phyloP scores from a whole-genome alignment of 2,329 filamentous ascomycete genomes.

The Xylariaceae sp. region DNA sequence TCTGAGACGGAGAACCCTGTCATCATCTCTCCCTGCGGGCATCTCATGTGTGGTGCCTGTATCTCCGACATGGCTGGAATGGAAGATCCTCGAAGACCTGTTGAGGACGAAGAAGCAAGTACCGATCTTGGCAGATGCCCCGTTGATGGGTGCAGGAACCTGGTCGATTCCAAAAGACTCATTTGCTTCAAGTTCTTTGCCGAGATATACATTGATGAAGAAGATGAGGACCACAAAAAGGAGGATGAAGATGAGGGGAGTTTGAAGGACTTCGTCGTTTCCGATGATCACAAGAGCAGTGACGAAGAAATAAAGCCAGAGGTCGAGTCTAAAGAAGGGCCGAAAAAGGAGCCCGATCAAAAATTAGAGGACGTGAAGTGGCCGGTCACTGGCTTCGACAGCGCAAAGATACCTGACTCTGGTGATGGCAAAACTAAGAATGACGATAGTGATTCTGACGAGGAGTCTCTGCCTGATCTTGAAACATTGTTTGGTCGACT shows the following conservation, averaged over 20 bases:
- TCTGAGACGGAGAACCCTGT: slow-evolving; percentile 21
- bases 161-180: slow-evolving; percentile 19
- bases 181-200: slow-evolving; percentile 24
- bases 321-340: no score
- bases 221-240: slow-evolving; percentile 19
- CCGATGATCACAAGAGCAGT: slow-evolving; percentile 16
- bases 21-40: slow-evolving; percentile 29
- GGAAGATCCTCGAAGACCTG: slow-evolving; percentile 5
- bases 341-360: no score
- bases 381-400: no score
- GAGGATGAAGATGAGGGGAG: slow-evolving; percentile 21
- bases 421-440: no score
- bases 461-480: no score
- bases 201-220: slow-evolving; percentile 18
- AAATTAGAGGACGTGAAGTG: background rate
- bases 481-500: no score
- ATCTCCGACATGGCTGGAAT: slow-evolving; percentile 23
- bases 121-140: slow-evolving; percentile 11
- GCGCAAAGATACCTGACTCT: no score
- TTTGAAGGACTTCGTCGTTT: slow-evolving; percentile 22
- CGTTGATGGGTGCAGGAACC: slow-evolving; percentile 12
- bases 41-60: slow-evolving; percentile 26
- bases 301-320: no score
- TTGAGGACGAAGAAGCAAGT: slow-evolving; percentile 7
- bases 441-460: no score